Percentiles rank a stretch among this genome's conserved stretches.
Evolutionary conservation across 768 basidiomycete species (phyloP).

Genomic region (Leucocoprinus birnbaumii): DNA sequence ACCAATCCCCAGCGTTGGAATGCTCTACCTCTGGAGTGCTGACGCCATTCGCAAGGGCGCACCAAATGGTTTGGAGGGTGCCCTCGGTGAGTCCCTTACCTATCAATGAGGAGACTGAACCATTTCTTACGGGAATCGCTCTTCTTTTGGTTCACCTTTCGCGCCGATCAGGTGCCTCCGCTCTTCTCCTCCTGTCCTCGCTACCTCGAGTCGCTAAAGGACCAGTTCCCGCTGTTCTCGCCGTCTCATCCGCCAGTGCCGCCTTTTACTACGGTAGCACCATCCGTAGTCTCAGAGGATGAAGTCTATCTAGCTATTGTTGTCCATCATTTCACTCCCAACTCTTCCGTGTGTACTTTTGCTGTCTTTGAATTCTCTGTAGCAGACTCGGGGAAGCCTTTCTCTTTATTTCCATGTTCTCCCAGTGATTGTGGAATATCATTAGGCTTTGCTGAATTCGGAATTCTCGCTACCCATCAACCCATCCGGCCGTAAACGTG

Average conservation of each 20-base stretch:
- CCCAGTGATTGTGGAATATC: too few species aligned
- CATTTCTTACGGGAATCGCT: background rate
- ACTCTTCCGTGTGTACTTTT: background rate
- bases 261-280: constrained; percentile 70
- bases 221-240: constrained; percentile 64
- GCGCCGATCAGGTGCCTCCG: constrained; percentile 60
- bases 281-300: constrained; percentile 35
- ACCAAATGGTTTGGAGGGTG: constrained; percentile 72
- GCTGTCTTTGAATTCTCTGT: too few species aligned
- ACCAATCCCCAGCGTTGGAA: constrained; percentile 59
- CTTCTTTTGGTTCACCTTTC: background rate
- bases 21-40: constrained; percentile 78
- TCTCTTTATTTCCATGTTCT: too few species aligned
- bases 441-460: too few species aligned
- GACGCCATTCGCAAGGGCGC: constrained; percentile 72
- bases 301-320: background rate
- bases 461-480: too few species aligned
- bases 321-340: background rate
- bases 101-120: background rate
- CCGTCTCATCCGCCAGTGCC: constrained; percentile 56
- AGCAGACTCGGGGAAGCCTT: too few species aligned
- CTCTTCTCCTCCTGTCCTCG: constrained; percentile 71
- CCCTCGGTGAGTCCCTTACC: constrained; percentile 54
- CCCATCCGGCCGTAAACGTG: too few species aligned
- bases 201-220: constrained; percentile 71